A percentile compares a stretch with the other conserved stretches of the same genome.
Evolutionary conservation across 495 filamentous ascomycete genomes (phyloP).

Genomic region (Penicillium diatomitis): DNA sequence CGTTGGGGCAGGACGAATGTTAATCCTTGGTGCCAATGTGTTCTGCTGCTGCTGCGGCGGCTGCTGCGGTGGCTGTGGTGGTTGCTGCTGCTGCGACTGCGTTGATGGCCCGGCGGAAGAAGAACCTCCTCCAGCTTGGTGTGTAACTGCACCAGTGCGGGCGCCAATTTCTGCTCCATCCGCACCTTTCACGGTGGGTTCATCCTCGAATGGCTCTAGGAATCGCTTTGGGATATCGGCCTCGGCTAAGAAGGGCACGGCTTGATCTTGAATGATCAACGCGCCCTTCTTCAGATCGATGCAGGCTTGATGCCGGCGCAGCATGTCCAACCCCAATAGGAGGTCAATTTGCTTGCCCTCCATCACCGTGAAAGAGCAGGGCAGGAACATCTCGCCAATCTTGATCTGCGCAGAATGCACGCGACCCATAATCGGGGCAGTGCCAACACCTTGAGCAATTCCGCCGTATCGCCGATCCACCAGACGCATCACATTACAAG

Average conservation of each 20-base stretch:
- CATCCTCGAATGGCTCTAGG: constrained; percentile 59
- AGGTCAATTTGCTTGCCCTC: constrained; percentile 97
- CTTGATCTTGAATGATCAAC: constrained; percentile 77
- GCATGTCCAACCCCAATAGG: constrained; percentile 89
- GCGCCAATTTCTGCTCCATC: constrained; percentile 79
- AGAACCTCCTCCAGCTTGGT: constrained; percentile 35
- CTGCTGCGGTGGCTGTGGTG: not conserved
- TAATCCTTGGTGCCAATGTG: constrained; percentile 14
- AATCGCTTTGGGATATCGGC: constrained; percentile 79
- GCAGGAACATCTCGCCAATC: constrained; percentile 79
- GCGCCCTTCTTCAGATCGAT: constrained; percentile 77
- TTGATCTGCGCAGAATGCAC: constrained; percentile 91
- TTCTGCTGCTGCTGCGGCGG: not conserved
- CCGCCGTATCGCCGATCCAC: constrained; percentile 86
- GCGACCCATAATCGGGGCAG: constrained; percentile 85
- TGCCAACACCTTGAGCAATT: constrained; percentile 87
- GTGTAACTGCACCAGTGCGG: constrained; percentile 71
- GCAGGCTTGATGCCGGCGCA: constrained; percentile 85
- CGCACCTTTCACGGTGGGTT: constrained; percentile 79
- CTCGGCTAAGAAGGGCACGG: constrained; percentile 84
- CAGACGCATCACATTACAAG: constrained; percentile 95
- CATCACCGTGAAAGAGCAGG: constrained; percentile 99
- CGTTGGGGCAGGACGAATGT: constrained; percentile 25
- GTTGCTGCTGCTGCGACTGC: constrained; percentile 3
- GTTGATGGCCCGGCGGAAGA: constrained; percentile 13